Base-by-base conservation (phyloP, 1,139 yeast genomes). In the Saccharomyces uvarum region DNA sequence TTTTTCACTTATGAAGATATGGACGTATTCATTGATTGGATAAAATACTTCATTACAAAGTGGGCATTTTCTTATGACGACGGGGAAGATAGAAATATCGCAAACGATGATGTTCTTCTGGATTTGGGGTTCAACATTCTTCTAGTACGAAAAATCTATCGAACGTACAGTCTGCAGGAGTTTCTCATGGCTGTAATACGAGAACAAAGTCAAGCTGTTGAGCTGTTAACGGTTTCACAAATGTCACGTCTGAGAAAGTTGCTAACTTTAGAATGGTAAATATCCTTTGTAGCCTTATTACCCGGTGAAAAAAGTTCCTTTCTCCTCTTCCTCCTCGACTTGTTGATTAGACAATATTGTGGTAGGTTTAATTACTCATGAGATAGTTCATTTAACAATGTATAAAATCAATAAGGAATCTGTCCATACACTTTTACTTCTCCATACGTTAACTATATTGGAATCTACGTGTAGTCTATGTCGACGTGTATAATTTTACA, bases 1-100 rank as follows among this genome's bases (percentile, higher is more conserved):
- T 52, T 56, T 50, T 53, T 63, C 24, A 47, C 61, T 14, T 21
- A 26, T 28, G 24, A 48, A 49, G 46, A 26, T 42, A 47, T 21
- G 16, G 48, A 16, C 26, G 8, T 13, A 16, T 47, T 28, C 14
- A 53, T 32, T 51, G 41, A 27, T 14, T 11, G 32, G 19, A 46
- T 26, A 13, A 24, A 46, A 13, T 46, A 46, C 14, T 26, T 26
- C 29, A 26, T 24, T 24, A 13, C 29, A 46, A 32, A 2, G 16
- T 44, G 7, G 19, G 13, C 13, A 7, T n/a, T 8, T 27, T 16
- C 33, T 19, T 28, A 28, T 31, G 27, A 14, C 2, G 24, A 48
- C 9, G 50, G 28, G 19, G 19, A 52, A 13, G 47, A 46, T 28
- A 6, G 16, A 13, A 49, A 21, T 13, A 51, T 26, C 14, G 47